Conservation (phyloP, 352 stramenopile species). For the Pythium dissimile region DNA sequence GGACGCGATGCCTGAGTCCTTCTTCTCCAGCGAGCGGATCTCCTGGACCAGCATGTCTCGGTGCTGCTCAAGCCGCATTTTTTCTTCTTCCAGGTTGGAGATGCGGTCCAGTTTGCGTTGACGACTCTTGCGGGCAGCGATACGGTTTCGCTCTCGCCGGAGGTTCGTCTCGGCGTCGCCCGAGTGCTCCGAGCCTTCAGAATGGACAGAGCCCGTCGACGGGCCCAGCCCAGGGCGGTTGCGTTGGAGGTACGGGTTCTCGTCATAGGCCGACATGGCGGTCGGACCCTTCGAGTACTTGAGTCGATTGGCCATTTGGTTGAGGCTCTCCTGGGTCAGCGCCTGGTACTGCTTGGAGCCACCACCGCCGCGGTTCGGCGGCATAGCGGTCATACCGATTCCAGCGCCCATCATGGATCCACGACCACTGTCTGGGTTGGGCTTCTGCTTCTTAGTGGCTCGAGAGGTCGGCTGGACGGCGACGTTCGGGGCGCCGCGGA, state of each 20-base stretch:
- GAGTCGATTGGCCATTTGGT: slow-evolving; percentile 48
- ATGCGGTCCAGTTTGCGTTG: slow-evolving; percentile 86
- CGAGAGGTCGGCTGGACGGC: slow-evolving; percentile 52
- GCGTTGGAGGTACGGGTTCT: slow-evolving; percentile 56
- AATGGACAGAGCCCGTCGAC: slow-evolving; percentile 67
- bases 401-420: slow-evolving; percentile 1
- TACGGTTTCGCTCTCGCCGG: slow-evolving; percentile 81
- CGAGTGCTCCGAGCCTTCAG: slow-evolving; percentile 59
- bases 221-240: slow-evolving; percentile 31
- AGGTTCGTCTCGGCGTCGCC: slow-evolving; percentile 70
- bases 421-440: slow-evolving; percentile 11
- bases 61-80: slow-evolving; percentile 84
- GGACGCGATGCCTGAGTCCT: slow-evolving; percentile 46
- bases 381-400: neutral
- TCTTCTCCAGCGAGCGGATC: slow-evolving; percentile 80
- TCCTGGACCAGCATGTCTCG: slow-evolving; percentile 85
- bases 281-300: slow-evolving; percentile 40
- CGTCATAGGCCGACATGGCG: slow-evolving; percentile 48
- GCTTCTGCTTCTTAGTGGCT: slow-evolving; percentile 57
- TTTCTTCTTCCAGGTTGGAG: slow-evolving; percentile 84
- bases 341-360: slow-evolving; percentile 23
- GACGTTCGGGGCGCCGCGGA: slow-evolving; percentile 42
- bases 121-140: slow-evolving; percentile 76
- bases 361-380: neutral
- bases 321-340: slow-evolving; percentile 60